Percentiles rank a stretch among this genome's conserved stretches.
Evolutionary conservation across 2,329 filamentous ascomycete genomes (phyloP).

Genomic region (Ophiostoma perfectum): DNA sequence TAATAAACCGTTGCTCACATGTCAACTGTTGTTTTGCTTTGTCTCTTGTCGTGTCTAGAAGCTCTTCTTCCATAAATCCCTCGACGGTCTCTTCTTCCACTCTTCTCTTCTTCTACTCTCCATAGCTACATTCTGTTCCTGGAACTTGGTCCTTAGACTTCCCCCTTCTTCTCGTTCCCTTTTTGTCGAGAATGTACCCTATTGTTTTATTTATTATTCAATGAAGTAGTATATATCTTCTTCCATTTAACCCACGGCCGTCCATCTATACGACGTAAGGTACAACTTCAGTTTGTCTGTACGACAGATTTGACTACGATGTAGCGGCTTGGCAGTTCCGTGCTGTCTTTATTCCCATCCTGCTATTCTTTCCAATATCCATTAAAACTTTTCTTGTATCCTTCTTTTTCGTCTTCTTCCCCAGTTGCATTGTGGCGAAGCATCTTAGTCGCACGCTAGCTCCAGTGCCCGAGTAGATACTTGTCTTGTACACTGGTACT

Average conservation of each 20-base stretch:
- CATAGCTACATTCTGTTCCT: not conserved
- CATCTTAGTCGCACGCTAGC: slow-evolving; percentile 8
- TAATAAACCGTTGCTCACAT: not conserved
- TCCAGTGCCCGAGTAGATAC: not conserved
- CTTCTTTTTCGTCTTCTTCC: slow-evolving; percentile 5
- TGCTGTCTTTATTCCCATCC: not conserved
- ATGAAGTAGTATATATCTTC: not conserved
- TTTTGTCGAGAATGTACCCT: not conserved
- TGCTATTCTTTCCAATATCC: no score
- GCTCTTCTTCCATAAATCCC: not conserved
- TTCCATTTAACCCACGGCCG: not conserved
- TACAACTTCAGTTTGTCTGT: not conserved
- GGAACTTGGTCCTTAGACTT: not conserved
- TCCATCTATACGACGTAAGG: not conserved
- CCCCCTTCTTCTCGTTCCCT: not conserved
- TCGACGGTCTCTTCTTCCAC: not conserved
- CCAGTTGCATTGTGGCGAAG: slow-evolving; percentile 16
- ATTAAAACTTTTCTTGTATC: no score
- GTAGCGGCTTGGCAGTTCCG: slow-evolving; percentile 3
- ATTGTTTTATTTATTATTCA: not conserved
- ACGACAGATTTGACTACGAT: slow-evolving; percentile 6
- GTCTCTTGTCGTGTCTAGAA: no score
- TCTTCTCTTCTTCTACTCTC: not conserved
- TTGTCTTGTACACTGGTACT: not conserved
- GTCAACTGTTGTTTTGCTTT: not conserved